Evolutionary conservation across 1,139 yeast genomes (phyloP).

Genomic region (Pichia sp.): DNA sequence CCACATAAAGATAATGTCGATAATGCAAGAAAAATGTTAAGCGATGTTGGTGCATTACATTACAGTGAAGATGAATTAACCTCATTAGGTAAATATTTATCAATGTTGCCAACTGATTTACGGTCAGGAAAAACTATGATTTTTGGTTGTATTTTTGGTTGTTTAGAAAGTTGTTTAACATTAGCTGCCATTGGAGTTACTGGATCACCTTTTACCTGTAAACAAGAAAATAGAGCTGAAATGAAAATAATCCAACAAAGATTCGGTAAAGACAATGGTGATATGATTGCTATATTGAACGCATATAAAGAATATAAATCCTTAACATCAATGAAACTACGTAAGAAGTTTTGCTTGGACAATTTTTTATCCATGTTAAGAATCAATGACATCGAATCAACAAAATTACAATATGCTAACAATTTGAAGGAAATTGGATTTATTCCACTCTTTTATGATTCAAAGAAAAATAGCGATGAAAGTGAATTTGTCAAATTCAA

Average conservation of each 20-base stretch:
- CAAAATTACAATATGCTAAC: slow-evolving; percentile 61
- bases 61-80: slow-evolving; percentile 48
- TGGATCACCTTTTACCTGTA: slow-evolving; percentile 66
- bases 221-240: slow-evolving; percentile 55
- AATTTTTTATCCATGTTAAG: slow-evolving; percentile 59
- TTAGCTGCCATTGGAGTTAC: slow-evolving; percentile 70
- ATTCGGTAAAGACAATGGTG: slow-evolving; percentile 53
- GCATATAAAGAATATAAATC: slow-evolving; percentile 51
- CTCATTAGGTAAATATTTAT: slow-evolving; percentile 72
- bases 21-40: slow-evolving; percentile 56
- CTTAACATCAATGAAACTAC: slow-evolving; percentile 23
- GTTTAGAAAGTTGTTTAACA: slow-evolving; percentile 68
- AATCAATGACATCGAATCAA: slow-evolving; percentile 64
- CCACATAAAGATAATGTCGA: slow-evolving; percentile 57
- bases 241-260: slow-evolving; percentile 47
- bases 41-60: slow-evolving; percentile 67
- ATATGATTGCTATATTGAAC: slow-evolving; percentile 58
- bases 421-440: slow-evolving; percentile 74
- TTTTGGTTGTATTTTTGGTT: slow-evolving; percentile 75
- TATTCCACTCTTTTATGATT: slow-evolving; percentile 44
- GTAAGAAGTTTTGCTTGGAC: slow-evolving; percentile 51
- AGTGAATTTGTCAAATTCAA: slow-evolving; percentile 28
- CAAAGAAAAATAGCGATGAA: slow-evolving; percentile 17
- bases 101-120: slow-evolving; percentile 80
- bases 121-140: slow-evolving; percentile 78